Evolutionary conservation across 2,329 filamentous ascomycete species (phyloP), one percentile per base, ranked within the genome.

Genomic region (Hypoxylon sp.): DNA sequence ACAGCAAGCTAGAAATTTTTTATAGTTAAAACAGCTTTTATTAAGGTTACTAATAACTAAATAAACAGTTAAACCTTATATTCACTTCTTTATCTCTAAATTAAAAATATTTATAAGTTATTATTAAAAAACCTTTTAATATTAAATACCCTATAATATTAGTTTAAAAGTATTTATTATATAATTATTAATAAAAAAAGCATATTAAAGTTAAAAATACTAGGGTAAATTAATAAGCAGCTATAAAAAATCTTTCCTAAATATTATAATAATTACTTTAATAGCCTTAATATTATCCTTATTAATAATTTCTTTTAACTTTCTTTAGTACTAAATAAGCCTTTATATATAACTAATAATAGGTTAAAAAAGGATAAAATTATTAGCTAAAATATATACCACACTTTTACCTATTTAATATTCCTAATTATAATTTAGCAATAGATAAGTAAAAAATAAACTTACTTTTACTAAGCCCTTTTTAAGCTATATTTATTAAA

Each of bases 111-210:
- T 20, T 42, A 42, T 42, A 42, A 42, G 11, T 6, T 20, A 6
- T 42, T 42, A 3, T 42, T 42, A 1, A 7, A 42, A 42, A 42
- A 5, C 20, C 20, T 42, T 20, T 42, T 42, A 8, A 42, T 7
- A 2, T 42, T 42, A 20, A 42, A 18, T 1, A 20, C 9, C 20
- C 20, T 42, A 42, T 42, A 42, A 18, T 18, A 7, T 42, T 18
- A 42, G 11, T 42, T 42, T 42, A 42, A 42, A 3, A 42, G 20
- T 6, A 12, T 42, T 20, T 42, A 42, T 42, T 42, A 42, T 8
- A 11, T 42, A 20, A 42, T 42, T 18, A 42, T 42, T 42, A 42
- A 42, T 42, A 18, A 42, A 42, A 42, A 36, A 42, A 42, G 20
- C 20, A 42, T 42, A 6, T 3, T 26, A 3, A 6, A 6, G 3